Conservation (phyloP, 371 early-diverging fungal genomes). For the Apophysomyces ossiformis region DNA sequence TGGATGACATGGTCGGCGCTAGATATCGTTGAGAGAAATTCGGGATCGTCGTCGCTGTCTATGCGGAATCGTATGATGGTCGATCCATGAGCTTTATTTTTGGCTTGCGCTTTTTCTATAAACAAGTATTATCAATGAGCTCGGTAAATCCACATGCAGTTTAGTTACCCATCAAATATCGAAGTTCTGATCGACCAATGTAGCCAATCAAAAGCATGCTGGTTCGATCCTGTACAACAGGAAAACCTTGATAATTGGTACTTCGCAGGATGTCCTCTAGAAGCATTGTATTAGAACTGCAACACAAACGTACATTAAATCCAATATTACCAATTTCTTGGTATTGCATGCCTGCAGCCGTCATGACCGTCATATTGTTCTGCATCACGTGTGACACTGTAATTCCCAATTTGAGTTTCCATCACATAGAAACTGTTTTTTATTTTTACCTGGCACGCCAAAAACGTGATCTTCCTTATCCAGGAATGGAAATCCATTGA, state of each 20-base stretch:
- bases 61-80: conserved; percentile 64
- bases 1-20: conserved; percentile 27
- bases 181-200: conserved; percentile 77
- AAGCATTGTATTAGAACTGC: background rate
- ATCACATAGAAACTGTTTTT: background rate
- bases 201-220: conserved; percentile 83
- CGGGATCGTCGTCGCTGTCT: conserved; percentile 41
- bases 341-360: conserved; percentile 56
- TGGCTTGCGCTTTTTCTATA: conserved; percentile 54
- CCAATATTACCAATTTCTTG: conserved; percentile 39
- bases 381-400: conserved; percentile 71
- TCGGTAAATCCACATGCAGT: background rate
- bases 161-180: conserved; percentile 63
- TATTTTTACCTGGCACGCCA: conserved; percentile 53
- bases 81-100: conserved; percentile 51
- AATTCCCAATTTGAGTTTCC: background rate
- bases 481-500: conserved; percentile 88
- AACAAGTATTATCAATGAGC: background rate
- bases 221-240: conserved; percentile 74
- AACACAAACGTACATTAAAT: background rate
- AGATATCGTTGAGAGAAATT: conserved; percentile 30
- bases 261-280: conserved; percentile 56
- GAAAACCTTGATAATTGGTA: conserved; percentile 78
- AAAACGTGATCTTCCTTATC: conserved; percentile 80
- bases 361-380: conserved; percentile 58